These are phyloP conservation scores for Endocalyx cinctus DNA, from an alignment of 2,329 filamentous ascomycete species.

Conservation along the genomic window DNA sequence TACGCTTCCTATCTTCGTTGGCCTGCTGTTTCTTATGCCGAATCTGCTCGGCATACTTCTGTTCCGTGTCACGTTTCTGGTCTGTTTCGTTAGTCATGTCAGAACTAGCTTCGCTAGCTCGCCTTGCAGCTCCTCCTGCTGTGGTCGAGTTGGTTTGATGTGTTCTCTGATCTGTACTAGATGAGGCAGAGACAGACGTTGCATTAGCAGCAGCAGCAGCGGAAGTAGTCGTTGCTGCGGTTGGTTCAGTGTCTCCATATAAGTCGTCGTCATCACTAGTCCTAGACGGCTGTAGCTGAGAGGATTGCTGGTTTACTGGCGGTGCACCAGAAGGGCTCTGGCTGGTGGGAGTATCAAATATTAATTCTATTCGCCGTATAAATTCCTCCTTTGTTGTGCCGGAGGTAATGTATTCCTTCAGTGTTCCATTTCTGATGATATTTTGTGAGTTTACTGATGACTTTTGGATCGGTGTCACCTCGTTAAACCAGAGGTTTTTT, in stretches of 20 bases:
- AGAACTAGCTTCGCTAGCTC: too few species aligned
- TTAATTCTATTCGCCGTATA: slow-evolving; percentile 45
- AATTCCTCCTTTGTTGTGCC: slow-evolving; percentile 65
- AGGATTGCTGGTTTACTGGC: too few species aligned
- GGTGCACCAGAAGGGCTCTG: too few species aligned
- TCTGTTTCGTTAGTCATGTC: slow-evolving; percentile 30
- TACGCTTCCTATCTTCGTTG: slow-evolving; percentile 63
- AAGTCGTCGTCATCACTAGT: slow-evolving; percentile 7
- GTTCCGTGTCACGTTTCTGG: slow-evolving; percentile 21
- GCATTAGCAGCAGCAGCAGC: slow-evolving; percentile 8
- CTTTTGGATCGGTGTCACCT: too few species aligned
- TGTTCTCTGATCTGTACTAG: slow-evolving; percentile 9
- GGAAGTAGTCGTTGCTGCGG: slow-evolving; percentile 5
- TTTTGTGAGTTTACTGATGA: too few species aligned
- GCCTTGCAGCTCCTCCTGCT: too few species aligned
- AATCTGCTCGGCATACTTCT: slow-evolving; percentile 49
- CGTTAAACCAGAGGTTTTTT: too few species aligned
- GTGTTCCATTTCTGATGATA: slow-evolving; percentile 59
- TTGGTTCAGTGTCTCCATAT: slow-evolving; percentile 12
- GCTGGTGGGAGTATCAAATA: slow-evolving; percentile 26
- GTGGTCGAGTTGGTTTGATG: slow-evolving; percentile 33
- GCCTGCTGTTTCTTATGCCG: slow-evolving; percentile 63
- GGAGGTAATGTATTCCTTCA: slow-evolving; percentile 70
- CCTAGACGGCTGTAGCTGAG: slow-evolving; percentile 2
- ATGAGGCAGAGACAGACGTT: too few species aligned